Base-by-base conservation (phyloP, 345 rosid species). In the Eucalyptus paniculata region DNA sequence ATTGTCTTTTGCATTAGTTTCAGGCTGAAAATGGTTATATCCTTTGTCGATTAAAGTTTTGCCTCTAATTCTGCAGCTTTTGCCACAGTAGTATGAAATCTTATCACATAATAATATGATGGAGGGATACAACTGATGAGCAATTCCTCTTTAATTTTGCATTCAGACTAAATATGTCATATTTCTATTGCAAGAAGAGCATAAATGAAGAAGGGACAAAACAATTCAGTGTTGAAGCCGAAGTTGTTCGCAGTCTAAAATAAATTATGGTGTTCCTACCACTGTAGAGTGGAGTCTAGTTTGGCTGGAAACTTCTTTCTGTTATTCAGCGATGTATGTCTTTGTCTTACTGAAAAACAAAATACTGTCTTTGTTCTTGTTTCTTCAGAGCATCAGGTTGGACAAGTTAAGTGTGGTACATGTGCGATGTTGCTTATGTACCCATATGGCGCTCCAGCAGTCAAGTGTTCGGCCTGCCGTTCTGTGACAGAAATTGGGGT, bases 401-500 rank as follows among this genome's bases (percentile, higher is more conserved):
- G 98, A 88, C 94, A 93, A 91, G 98, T 97, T 28, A 93, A 89
- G 58, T 97, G 98, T 83, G 92, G 90, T 65, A 92, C 90, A 85
- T 98, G 99, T 92, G 87, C 92, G 24, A 54, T 92, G 67, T 93
- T 97, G 87, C 91, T 98, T 89, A 96, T 98, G 97, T 98, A 98
- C 88, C 98, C 97, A 3, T 95, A 92, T 90, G 98, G 97, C 37
- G 97, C 98, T 93, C 91, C 97, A 54, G 92, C 95, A 37, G 99
- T 97, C 87, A 93, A 94, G 89, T 98, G 99, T 91, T 96, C 97
- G 21, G 92, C 96, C 86, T 98, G 99, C 93, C 92, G 50, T 77
- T 94, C 80, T 87, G 93, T 97, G 88, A 97, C 98, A 8, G 97
- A 95, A 90, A 94, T 98, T 62, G 94, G 93, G 91, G 99, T 96